Percentiles rank a stretch among this genome's conserved stretches.
Evolutionary conservation across 768 basidiomycete genomes (phyloP).

Genomic region (Hypsizygus marmoreus): DNA sequence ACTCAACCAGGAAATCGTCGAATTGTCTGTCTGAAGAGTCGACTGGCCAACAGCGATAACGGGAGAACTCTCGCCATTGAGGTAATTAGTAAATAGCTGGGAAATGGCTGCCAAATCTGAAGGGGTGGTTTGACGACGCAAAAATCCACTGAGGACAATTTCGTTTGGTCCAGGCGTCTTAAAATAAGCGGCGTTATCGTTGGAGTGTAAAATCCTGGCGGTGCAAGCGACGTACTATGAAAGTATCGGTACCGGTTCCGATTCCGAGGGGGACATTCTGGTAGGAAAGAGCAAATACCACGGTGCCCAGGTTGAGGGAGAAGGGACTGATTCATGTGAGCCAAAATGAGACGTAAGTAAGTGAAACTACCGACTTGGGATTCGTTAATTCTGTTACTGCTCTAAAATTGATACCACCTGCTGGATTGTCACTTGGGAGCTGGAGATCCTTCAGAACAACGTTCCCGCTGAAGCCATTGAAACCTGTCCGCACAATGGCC

Average conservation of each 20-base stretch:
- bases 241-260: constrained; percentile 52
- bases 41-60: constrained; percentile 64
- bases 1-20: constrained; percentile 66
- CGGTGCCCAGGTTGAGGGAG: constrained; percentile 66
- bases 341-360: not conserved
- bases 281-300: constrained; percentile 63
- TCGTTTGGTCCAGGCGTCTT: constrained; percentile 57
- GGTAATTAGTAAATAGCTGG: constrained; percentile 67
- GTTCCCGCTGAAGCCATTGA: constrained; percentile 61
- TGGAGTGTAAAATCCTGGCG: constrained; percentile 6
- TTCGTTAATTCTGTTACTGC: constrained; percentile 59
- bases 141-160: constrained; percentile 57
- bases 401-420: constrained; percentile 67
- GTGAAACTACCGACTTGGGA: constrained; percentile 53
- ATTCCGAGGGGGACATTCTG: constrained; percentile 55
- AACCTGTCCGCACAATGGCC: constrained; percentile 37
- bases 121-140: constrained; percentile 52
- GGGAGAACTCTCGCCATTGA: constrained; percentile 61
- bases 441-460: constrained; percentile 59
- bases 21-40: constrained; percentile 57
- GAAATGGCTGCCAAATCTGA: constrained; percentile 52
- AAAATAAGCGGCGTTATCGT: constrained; percentile 5
- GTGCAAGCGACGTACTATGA: constrained; percentile 52
- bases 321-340: constrained; percentile 52
- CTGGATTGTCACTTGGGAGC: constrained; percentile 66